Conservation (phyloP, 2,329 filamentous ascomycete species). For the Beauveria bassiana region DNA sequence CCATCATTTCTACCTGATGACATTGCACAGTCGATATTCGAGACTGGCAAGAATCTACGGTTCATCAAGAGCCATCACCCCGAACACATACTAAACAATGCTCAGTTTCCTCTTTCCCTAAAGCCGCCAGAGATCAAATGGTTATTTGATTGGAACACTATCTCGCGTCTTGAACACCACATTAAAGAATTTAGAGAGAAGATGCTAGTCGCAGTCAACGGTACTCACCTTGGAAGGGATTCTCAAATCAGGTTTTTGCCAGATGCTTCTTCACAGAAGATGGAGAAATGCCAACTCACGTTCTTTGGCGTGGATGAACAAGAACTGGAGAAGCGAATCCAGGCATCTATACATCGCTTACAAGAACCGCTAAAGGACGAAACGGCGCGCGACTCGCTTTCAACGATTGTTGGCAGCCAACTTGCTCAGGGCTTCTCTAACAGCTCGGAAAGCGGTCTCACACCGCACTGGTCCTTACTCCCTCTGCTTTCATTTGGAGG, state of each 20-base stretch:
- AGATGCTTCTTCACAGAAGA: not conserved
- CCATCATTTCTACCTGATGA: conserved; percentile 65
- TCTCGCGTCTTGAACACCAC: conserved; percentile 54
- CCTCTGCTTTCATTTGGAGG: conserved; percentile 70
- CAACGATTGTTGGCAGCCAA: conserved; percentile 31
- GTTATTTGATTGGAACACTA: conserved; percentile 65
- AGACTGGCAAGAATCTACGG: conserved; percentile 68
- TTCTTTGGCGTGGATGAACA: conserved; percentile 42
- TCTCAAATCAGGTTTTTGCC: not conserved
- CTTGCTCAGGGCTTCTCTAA: conserved; percentile 24
- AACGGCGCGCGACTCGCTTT: conserved; percentile 28
- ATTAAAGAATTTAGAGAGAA: conserved; percentile 34
- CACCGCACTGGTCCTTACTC: conserved; percentile 50
- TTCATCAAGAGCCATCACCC: conserved; percentile 65
- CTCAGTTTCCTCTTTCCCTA: conserved; percentile 36
- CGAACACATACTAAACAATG: conserved; percentile 56
- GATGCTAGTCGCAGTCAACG: conserved; percentile 20
- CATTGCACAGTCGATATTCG: conserved; percentile 65
- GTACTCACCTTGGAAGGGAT: not conserved
- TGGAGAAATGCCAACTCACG: conserved; percentile 20
- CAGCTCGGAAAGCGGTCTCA: conserved; percentile 25
- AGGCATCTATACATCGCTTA: conserved; percentile 42
- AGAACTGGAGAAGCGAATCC: conserved; percentile 39
- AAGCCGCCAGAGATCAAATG: conserved; percentile 55
- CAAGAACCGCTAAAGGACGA: conserved; percentile 24